Conservation (phyloP, 768 basidiomycete species). For the Lyophyllum decastes region DNA sequence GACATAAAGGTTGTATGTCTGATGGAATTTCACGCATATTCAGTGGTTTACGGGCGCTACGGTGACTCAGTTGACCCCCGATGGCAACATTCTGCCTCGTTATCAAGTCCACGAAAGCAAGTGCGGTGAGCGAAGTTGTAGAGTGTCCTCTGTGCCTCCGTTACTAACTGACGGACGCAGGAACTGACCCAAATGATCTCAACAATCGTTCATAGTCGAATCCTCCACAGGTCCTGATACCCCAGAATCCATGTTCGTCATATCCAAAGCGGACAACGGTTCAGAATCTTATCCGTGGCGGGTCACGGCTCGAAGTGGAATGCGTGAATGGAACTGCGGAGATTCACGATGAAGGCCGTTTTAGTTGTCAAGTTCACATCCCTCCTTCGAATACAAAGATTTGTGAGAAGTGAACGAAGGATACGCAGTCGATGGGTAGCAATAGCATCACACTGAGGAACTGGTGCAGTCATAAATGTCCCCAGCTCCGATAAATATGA, state of each 20-base stretch:
- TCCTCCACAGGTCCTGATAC: background rate
- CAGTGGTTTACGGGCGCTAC: constrained; percentile 11
- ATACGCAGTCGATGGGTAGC: no score
- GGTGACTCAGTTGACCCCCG: constrained; percentile 10
- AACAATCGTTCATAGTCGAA: background rate
- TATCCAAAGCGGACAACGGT: background rate
- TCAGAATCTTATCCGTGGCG: no score
- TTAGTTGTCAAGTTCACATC: background rate
- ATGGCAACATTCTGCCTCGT: background rate
- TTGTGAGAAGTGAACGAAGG: no score
- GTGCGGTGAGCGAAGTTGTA: constrained; percentile 2
- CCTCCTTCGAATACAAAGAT: background rate
- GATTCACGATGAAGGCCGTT: background rate
- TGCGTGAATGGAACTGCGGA: background rate
- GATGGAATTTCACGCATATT: background rate
- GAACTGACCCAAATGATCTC: background rate
- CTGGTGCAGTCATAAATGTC: no score
- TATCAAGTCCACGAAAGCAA: constrained; percentile 12
- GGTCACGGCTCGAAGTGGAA: no score
- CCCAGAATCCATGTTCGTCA: background rate
- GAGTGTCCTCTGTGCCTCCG: background rate
- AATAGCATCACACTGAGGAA: no score
- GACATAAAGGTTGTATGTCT: background rate
- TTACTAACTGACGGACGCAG: background rate
- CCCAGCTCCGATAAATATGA: no score